phyloP scores from a whole-genome alignment of 495 filamentous ascomycete species.

The Aspergillus ellipticus region DNA sequence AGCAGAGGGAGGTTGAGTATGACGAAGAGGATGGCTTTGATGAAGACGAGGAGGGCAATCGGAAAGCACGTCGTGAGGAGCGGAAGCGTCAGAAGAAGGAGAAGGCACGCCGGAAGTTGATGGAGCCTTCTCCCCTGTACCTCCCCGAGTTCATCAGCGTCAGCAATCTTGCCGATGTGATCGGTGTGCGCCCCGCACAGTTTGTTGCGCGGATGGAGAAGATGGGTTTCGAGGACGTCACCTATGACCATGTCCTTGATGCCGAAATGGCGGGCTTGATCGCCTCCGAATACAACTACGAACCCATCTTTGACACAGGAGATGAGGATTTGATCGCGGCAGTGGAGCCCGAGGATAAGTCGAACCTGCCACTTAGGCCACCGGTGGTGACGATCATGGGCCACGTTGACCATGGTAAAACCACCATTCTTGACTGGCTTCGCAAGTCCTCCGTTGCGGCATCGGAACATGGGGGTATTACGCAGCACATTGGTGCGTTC shows the following conservation, averaged over 20 bases:
- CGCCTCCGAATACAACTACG: slow-evolving; percentile 88
- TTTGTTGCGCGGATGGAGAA: slow-evolving; percentile 71
- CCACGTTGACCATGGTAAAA: slow-evolving; percentile 98
- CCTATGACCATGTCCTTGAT: slow-evolving; percentile 76
- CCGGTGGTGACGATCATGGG: slow-evolving; percentile 99
- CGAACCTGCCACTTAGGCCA: slow-evolving; percentile 66
- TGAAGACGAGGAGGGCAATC: slow-evolving; percentile 21
- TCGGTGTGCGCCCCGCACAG: slow-evolving; percentile 66
- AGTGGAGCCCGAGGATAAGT: slow-evolving; percentile 62
- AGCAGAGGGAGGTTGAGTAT: slow-evolving; percentile 16
- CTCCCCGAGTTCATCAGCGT: slow-evolving; percentile 91
- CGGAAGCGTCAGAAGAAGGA: slow-evolving; percentile 47
- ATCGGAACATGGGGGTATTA: slow-evolving; percentile 93
- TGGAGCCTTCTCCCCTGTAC: slow-evolving; percentile 54
- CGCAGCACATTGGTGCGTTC: slow-evolving; percentile 99
- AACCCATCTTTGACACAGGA: slow-evolving; percentile 73
- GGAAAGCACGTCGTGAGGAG: slow-evolving; percentile 29
- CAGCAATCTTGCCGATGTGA: slow-evolving; percentile 71
- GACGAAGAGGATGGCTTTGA: slow-evolving; percentile 38
- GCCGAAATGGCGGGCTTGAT: slow-evolving; percentile 88
- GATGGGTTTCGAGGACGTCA: slow-evolving; percentile 77
- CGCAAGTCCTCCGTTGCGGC: slow-evolving; percentile 89
- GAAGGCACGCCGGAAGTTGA: slow-evolving; percentile 35
- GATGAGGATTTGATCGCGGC: slow-evolving; percentile 74
- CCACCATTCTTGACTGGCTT: slow-evolving; percentile 89